Percentiles rank a stretch among this genome's conserved stretches.
These are phyloP conservation scores for Cercophora scortea DNA, from an alignment of 495 filamentous ascomycete species.

Conservation along the genomic window DNA sequence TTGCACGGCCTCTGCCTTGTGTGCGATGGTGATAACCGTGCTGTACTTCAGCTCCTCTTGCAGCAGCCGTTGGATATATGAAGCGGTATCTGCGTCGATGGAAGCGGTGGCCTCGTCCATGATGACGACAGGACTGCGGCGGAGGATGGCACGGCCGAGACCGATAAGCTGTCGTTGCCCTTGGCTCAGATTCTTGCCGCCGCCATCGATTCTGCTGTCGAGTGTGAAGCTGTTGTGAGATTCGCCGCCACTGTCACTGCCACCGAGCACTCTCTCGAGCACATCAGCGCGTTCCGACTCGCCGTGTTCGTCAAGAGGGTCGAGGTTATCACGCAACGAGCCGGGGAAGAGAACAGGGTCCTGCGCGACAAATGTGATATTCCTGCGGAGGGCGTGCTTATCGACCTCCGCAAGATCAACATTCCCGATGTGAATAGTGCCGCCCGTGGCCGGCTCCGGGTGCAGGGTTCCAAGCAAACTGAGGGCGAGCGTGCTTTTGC, in stretches of 20 bases:
- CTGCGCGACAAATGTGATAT: conserved; percentile 55
- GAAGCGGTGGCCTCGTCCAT: conserved; percentile 82
- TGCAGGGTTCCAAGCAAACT: conserved; percentile 47
- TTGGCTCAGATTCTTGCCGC: conserved; percentile 54
- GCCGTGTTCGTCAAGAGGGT: conserved; percentile 38
- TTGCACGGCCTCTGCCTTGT: conserved; percentile 72
- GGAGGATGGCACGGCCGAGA: conserved; percentile 50
- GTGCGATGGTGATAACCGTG: conserved; percentile 83
- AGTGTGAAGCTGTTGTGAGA: conserved; percentile 24
- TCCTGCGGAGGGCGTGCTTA: conserved; percentile 44
- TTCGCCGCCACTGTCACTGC: conserved; percentile 3
- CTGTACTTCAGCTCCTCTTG: conserved; percentile 66
- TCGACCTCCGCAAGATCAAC: conserved; percentile 44
- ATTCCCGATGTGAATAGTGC: conserved; percentile 46
- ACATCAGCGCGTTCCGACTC: conserved; percentile 40
- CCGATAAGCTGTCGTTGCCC: conserved; percentile 55
- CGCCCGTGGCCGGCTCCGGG: conserved; percentile 38
- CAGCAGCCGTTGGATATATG: conserved; percentile 67
- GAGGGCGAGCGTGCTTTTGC: conserved; percentile 53
- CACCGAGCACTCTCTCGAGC: conserved; percentile 33
- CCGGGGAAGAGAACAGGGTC: conserved; percentile 54
- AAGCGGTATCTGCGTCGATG: conserved; percentile 72
- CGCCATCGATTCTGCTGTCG: conserved; percentile 41
- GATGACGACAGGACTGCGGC: conserved; percentile 52
- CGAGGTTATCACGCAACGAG: conserved; percentile 47